phyloP scores from a whole-genome alignment of 345 rosid species.

The Eucalyptus globulus region DNA sequence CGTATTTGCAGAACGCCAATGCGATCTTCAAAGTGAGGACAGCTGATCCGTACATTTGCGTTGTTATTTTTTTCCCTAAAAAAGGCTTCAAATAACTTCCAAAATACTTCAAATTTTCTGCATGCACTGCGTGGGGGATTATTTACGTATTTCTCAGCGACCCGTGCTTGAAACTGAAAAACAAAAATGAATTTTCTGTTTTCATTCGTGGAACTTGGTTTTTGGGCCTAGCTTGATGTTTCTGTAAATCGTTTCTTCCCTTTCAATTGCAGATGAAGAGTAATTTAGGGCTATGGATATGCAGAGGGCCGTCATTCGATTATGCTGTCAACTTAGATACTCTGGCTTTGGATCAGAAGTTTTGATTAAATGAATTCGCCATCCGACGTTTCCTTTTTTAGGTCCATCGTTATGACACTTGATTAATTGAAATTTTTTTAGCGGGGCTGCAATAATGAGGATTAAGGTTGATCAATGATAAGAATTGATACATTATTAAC shows the following conservation, averaged over 20 bases:
- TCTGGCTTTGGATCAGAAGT: background rate
- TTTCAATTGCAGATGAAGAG: background rate
- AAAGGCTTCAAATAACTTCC: background rate
- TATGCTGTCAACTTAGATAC: background rate
- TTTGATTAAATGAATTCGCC: background rate
- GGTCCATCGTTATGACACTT: too few relatives aligned
- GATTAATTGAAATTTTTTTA: background rate
- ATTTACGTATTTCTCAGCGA: background rate
- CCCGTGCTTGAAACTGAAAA: background rate
- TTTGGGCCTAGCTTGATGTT: background rate
- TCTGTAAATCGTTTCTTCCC: background rate
- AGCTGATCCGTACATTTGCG: background rate
- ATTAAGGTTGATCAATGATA: background rate
- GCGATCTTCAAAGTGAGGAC: background rate
- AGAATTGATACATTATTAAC: too few relatives aligned
- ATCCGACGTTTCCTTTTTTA: background rate
- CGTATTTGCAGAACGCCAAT: background rate
- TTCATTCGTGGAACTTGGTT: background rate
- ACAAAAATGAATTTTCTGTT: background rate
- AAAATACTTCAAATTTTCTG: background rate
- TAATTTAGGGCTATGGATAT: background rate
- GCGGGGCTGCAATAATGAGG: background rate
- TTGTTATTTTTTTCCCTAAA: background rate
- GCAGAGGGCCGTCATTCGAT: background rate
- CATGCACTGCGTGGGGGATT: background rate